These are phyloP conservation scores for Delonix regia DNA, from an alignment of 306 rosid genomes.

Conservation along the genomic window DNA sequence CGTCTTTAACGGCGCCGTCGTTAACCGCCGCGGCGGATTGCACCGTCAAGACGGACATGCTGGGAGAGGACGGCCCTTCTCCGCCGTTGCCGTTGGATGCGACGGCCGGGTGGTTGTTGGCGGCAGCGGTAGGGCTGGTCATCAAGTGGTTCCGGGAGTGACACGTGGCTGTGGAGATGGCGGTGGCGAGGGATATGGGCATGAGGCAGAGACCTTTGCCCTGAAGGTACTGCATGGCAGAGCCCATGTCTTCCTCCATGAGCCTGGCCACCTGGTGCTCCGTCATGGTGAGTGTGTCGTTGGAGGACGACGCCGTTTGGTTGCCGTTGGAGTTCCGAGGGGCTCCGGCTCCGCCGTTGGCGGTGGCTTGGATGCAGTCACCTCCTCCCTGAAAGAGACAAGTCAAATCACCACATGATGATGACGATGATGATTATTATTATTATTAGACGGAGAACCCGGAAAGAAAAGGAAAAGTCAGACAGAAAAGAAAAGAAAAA, in stretches of 20 bases:
- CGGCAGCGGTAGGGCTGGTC: neutral
- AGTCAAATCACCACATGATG: conserved; percentile 11
- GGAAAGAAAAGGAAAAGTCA: conserved; percentile 23
- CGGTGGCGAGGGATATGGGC: conserved; percentile 96
- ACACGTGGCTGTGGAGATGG: conserved; percentile 88
- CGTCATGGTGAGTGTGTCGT: conserved; percentile 76
- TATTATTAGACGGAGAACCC: neutral
- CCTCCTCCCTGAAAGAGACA: conserved; percentile 68
- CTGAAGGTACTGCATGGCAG: conserved; percentile 97
- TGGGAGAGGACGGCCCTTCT: conserved; percentile 88
- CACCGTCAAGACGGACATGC: conserved; percentile 77
- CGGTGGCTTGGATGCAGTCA: conserved; percentile 63
- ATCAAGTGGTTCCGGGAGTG: conserved; percentile 65
- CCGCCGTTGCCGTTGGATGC: conserved; percentile 47
- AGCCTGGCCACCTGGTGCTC: conserved; percentile 96
- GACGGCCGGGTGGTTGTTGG: conserved; percentile 18
- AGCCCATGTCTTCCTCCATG: conserved; percentile 98
- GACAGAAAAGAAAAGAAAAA: neutral
- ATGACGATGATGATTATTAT: neutral
- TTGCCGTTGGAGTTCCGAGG: conserved; percentile 35
- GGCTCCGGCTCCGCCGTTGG: conserved; percentile 45
- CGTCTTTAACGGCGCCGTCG: conserved; percentile 64
- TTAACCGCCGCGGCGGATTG: conserved; percentile 64
- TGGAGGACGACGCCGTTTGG: conserved; percentile 57
- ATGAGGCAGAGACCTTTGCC: conserved; percentile 98